Evolutionary conservation across 768 basidiomycete genomes (phyloP), one percentile per base, ranked within the genome.

Genomic region (Tremella fuciformis): DNA sequence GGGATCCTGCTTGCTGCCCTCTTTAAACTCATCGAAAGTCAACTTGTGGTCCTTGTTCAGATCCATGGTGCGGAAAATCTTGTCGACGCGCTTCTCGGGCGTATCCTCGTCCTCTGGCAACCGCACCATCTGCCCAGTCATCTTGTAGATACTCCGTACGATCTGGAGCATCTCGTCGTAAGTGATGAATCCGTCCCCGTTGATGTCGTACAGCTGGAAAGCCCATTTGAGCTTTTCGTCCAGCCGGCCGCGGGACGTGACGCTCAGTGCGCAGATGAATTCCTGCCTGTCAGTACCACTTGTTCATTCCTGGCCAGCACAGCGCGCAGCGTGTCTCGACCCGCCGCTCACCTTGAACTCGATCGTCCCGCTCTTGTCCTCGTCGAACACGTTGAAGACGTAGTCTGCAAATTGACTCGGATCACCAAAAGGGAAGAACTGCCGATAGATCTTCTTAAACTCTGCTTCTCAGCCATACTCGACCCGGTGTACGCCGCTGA

Each of bases 161-260:
- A 99, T 99, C 80, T 90, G 86, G 29, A 98, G 85, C 96, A 99
- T 99, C 80, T 99, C 96, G 73, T 92, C 87, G 78, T 97, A 97
- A 40, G 96, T 96, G 80, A 99, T 98, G 67, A 84, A 88, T 8
- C 96, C 96, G 74, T 99, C 96, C 67, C 91, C 91, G 80, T 99
- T 91, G 70, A 99, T 97, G 74, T 99, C 96, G 77, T 99, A 99
- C 42, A 99, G 82, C 77, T 97, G 91, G 84, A 98, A 99, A 15
- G 96, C 96, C 96, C 96, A 99, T 81, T 90, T 90, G 65, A 99
- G 86, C 80, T 99, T 99, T 81, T 99, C 96, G 74, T 99, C 96
- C 59, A 98, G 78, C 63, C 86, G 82, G 2, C 96, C 96, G 52
- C 96, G 84, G 60, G 88, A 89, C 4, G 96, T 99, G 59, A 98